phyloP scores from a whole-genome alignment of 768 basidiomycete genomes.

The Xerocomellus amylosporus region DNA sequence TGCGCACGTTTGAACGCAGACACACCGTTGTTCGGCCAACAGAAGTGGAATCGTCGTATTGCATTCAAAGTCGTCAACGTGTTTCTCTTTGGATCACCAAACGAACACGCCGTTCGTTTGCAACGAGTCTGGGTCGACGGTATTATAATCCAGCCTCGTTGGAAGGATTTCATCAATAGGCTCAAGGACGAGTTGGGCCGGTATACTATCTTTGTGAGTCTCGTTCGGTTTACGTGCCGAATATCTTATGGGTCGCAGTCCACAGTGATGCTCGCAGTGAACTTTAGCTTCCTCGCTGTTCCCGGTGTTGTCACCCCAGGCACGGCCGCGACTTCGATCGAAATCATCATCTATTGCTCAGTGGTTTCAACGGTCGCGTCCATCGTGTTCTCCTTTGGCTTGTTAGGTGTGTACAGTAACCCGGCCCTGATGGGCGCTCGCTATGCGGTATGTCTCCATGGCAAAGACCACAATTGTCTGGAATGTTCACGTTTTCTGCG shows the following conservation, averaged over 20 bases:
- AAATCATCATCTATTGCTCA: constrained; percentile 15
- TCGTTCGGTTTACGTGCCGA: not conserved
- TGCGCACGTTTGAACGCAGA: constrained; percentile 13
- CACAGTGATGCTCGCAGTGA: constrained; percentile 18
- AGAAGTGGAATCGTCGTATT: not conserved
- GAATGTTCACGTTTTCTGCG: not conserved
- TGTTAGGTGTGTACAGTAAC: constrained; percentile 12
- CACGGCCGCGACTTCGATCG: not conserved
- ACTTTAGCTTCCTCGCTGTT: constrained; percentile 16
- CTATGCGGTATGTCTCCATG: constrained; percentile 5
- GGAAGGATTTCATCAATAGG: constrained; percentile 11
- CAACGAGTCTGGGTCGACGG: constrained; percentile 13
- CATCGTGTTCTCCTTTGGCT: constrained; percentile 9
- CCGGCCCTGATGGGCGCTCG: constrained; percentile 1
- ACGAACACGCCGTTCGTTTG: constrained; percentile 13
- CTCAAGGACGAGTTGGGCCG: constrained; percentile 6
- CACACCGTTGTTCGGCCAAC: constrained; percentile 6
- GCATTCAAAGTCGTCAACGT: not conserved
- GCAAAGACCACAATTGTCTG: too few species aligned
- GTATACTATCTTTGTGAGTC: constrained; percentile 14
- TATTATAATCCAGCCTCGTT: constrained; percentile 7
- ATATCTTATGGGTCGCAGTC: constrained; percentile 3
- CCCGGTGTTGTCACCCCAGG: not conserved
- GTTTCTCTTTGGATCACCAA: constrained; percentile 1
- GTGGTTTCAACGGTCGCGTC: constrained; percentile 9